Evolutionary conservation across 2,329 filamentous ascomycete species (phyloP), one percentile per base, ranked within the genome.

Genomic region (Cercospora sp.): DNA sequence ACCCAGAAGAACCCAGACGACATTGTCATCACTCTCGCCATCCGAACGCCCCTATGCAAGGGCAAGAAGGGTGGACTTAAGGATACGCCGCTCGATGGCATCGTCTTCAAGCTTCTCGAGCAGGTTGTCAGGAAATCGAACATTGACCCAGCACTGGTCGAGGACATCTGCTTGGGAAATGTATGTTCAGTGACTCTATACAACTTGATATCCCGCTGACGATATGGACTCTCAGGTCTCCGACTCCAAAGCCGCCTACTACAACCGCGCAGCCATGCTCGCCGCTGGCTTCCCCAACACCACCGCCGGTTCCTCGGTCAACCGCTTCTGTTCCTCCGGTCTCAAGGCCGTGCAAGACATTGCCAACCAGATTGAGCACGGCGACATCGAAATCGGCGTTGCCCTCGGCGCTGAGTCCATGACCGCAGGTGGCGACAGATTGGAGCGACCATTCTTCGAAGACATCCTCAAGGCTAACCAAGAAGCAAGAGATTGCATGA

Each of bases 251-350:
- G 92, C 94, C 66, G 89, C 94, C 66, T 97, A 97, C 87, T 94
- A 96, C 80, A 84, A 91, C 77, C 94, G 95, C 75, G 93, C 94
- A 63, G 93, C 95, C 57, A 86, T 91, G 70, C 90, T 98, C 70
- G 92, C 93, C 59, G 95, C 95, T 67, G 95, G 95, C 74, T 96
- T 95, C 84, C 94, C 95, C 73, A 94, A 95, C 83, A 97, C 94
- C 6, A 87, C 92, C 60, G 87, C 89, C 72, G 92, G 91, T 71
- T 94, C 87, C 53, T 90, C 91, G 53, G 86, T 96, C 67, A 98
- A 98, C 86, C 91, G 95, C 70, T 98, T 99, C 89, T 99, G 95
- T 86, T 96, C 93, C 42, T 97, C 94, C 0, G 95, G 95, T 39
- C 89, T 99, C 72, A 96, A 97, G 82, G 94, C 95, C 66, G 92